Base-by-base conservation (phyloP, 2,329 filamentous ascomycete genomes). In the Clarireedia hainanense region DNA sequence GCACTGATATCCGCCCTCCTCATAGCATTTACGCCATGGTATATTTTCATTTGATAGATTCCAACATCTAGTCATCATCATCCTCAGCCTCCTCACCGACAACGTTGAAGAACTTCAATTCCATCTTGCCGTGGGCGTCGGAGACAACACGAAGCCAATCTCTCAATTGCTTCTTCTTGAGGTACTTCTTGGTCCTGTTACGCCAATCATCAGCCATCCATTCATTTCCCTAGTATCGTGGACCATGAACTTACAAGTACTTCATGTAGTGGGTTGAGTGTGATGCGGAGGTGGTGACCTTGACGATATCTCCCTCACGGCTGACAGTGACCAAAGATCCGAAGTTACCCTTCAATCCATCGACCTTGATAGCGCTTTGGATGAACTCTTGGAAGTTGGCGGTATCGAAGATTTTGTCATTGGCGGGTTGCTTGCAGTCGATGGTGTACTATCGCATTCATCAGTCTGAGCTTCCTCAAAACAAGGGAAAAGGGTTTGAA, bases 21-120 rank as follows among this genome's bases (percentile, higher is more conserved):
- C 40, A 24, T 20, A 17, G 23, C 40, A 43, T 10, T 24, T 4
- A 9, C 23, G 40, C 40, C 40, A 23, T 43, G 15, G 15, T 17
- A 5, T 43, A 23, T 43, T 43, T 43, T 43, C 23, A 23, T 23
- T 43, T 43, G 7, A 43, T 23, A 43, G 40, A 43, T 53, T 23
- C 23, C 27, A 54, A 30, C 47, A 69, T 85, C 83, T 96, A 99
- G 77, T 99, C 94, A 73, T 99, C 94, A 74, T 99, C 94, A 73
- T 99, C 94, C 68, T 97, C 94, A 69, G 83, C 91, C 75, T 91
- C 92, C 75, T 99, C 94, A 78, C 95, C 94, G 72, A 96, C 92
- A 73, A 99, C 91, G 84, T 99, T 99, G 91, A 95, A 99, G 91
- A 99, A 99, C 83, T 95, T 91, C 78, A 99, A 88, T 84, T 96